phyloP scores from a whole-genome alignment of 164 flowering plant species.

The Aristolochia contorta region DNA sequence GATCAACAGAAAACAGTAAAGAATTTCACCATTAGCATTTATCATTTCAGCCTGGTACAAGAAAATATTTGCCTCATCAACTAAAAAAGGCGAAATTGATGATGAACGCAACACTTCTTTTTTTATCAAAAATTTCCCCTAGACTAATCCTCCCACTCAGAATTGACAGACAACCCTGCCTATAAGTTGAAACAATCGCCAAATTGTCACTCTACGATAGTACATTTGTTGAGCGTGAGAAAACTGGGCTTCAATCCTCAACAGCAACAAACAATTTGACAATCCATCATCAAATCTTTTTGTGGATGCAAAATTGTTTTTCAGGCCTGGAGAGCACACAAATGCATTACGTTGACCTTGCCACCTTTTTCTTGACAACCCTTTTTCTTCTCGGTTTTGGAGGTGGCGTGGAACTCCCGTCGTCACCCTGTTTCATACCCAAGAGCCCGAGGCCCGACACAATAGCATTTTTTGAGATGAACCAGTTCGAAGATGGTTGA shows the following conservation, averaged over 20 bases:
- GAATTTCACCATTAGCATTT: too few species aligned
- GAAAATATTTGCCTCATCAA: background rate
- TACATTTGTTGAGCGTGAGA: background rate
- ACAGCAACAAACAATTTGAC: background rate
- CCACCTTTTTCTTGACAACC: conserved; percentile 62
- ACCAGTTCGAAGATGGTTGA: conserved; percentile 55
- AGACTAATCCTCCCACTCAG: background rate
- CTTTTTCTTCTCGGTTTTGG: conserved; percentile 82
- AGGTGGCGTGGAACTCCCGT: conserved; percentile 26
- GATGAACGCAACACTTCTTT: background rate
- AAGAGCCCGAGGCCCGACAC: conserved; percentile 80
- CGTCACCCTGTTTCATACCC: conserved; percentile 57
- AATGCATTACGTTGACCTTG: conserved; percentile 18
- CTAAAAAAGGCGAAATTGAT: background rate
- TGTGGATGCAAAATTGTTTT: conserved; percentile 6
- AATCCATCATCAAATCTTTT: background rate
- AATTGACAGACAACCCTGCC: background rate
- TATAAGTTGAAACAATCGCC: background rate
- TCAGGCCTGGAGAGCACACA: too few species aligned
- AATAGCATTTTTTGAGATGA: conserved; percentile 71
- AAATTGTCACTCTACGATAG: background rate
- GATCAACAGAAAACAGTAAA: too few species aligned
- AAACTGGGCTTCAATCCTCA: background rate
- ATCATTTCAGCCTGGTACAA: background rate
- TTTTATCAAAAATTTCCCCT: background rate